Evolutionary conservation across 2,329 filamentous ascomycete species (phyloP).

Genomic region (Neofusicoccum ribis): DNA sequence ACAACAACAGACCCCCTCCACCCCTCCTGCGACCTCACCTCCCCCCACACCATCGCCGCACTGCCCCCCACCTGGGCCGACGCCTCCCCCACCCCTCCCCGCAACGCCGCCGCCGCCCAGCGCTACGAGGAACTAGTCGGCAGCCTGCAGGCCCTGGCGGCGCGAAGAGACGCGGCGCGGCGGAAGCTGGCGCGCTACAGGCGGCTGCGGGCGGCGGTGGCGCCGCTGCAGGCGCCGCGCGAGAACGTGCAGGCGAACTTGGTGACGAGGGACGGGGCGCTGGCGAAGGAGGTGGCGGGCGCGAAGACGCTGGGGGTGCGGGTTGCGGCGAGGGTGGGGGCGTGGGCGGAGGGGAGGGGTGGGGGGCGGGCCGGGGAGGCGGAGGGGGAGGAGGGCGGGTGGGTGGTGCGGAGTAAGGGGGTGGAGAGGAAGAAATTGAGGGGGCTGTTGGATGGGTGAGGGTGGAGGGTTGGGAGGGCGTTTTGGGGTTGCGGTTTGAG

Average conservation of each 20-base stretch:
- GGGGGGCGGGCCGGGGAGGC: no score
- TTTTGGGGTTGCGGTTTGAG: neutral
- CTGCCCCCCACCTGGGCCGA: constrained; percentile 31
- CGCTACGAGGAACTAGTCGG: constrained; percentile 42
- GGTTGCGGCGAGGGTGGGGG: constrained; percentile 37
- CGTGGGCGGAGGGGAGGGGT: constrained; percentile 20
- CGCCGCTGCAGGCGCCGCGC: constrained; percentile 52
- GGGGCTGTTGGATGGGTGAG: neutral
- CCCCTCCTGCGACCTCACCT: neutral
- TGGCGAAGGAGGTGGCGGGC: constrained; percentile 66
- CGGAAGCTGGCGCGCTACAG: constrained; percentile 50
- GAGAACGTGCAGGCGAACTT: constrained; percentile 63
- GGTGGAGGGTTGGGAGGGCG: neutral
- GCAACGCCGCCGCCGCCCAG: constrained; percentile 21
- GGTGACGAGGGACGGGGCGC: constrained; percentile 62
- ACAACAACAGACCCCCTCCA: neutral
- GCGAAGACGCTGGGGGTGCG: constrained; percentile 59
- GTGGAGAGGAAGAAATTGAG: constrained; percentile 10
- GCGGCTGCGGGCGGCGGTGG: constrained; percentile 52
- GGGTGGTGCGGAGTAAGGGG: neutral
- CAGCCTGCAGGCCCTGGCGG: constrained; percentile 50
- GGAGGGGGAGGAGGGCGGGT: neutral
- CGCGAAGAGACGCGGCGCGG: constrained; percentile 51
- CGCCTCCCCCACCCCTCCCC: constrained; percentile 10
- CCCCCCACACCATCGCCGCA: constrained; percentile 31